A percentile compares a stretch with the other conserved stretches of the same genome.
These are phyloP conservation scores for Haplosporangium sp. DNA, from an alignment of 371 early-diverging fungal genomes.

Conservation along the genomic window DNA sequence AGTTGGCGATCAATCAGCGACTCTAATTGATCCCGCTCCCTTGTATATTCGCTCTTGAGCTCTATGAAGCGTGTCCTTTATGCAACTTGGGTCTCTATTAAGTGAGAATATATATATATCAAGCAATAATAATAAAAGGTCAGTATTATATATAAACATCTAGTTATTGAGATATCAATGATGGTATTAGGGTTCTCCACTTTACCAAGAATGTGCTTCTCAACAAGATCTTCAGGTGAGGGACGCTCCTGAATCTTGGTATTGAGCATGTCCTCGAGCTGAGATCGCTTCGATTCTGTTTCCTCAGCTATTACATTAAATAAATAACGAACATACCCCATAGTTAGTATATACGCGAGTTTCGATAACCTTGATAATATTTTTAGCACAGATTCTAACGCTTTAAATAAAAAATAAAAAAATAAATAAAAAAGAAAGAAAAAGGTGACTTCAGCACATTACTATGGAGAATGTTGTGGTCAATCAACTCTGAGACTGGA, in stretches of 20 bases:
- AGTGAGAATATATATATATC: too few species aligned
- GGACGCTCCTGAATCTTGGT: conserved; percentile 76
- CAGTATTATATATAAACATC: too few species aligned
- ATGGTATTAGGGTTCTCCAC: background rate
- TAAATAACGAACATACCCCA: too few species aligned
- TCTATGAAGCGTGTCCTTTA: background rate
- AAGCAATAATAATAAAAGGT: too few species aligned
- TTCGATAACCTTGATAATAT: background rate
- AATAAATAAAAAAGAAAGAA: conserved; percentile 19
- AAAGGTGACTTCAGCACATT: background rate
- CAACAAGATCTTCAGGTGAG: conserved; percentile 65
- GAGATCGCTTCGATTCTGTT: conserved; percentile 63
- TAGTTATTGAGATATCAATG: background rate
- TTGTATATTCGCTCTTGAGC: background rate
- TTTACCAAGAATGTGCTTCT: conserved; percentile 69
- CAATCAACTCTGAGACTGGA: conserved; percentile 71
- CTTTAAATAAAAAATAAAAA: background rate
- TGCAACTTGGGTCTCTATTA: conserved; percentile 27
- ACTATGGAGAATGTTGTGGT: conserved; percentile 77
- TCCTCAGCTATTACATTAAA: conserved; percentile 59
- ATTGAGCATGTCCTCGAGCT: conserved; percentile 71
- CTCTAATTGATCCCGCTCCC: background rate
- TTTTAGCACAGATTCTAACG: background rate
- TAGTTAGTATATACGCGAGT: conserved; percentile 61
- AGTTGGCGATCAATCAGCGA: too few species aligned